Conservation (phyloP, 1,284 basidiomycete species). For the Ustilago hordei region DNA sequence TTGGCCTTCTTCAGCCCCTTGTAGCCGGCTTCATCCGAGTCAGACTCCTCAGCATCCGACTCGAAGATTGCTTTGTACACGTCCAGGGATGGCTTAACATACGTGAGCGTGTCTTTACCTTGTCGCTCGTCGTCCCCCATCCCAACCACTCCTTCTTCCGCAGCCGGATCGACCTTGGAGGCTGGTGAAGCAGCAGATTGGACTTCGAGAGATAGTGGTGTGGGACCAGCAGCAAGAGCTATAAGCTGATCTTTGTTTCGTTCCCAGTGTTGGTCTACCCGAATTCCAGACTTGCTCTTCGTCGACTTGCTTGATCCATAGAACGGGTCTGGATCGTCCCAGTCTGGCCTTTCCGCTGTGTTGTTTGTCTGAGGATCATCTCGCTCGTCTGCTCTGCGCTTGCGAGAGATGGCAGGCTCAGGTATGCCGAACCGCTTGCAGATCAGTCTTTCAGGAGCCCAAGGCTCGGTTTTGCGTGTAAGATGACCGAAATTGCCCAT, state of each 20-base stretch:
- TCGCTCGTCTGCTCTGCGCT: constrained; percentile 6
- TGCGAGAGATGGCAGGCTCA: constrained; percentile 73
- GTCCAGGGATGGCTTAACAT: constrained; percentile 86
- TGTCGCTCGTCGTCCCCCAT: constrained; percentile 89
- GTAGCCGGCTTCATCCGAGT: constrained; percentile 79
- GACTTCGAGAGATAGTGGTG: constrained; percentile 51
- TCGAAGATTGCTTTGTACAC: constrained; percentile 82
- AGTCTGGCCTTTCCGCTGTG: neutral
- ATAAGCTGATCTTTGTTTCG: constrained; percentile 30
- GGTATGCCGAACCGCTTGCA: constrained; percentile 95
- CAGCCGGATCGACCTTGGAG: neutral
- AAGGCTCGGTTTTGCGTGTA: constrained; percentile 80
- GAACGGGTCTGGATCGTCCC: constrained; percentile 30
- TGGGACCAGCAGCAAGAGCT: constrained; percentile 23
- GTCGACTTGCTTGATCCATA: constrained; percentile 21
- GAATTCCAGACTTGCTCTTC: constrained; percentile 5
- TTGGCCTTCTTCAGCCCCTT: neutral
- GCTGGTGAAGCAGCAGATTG: constrained; percentile 2
- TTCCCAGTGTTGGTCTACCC: constrained; percentile 46
- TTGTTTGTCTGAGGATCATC: neutral
- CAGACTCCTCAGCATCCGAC: constrained; percentile 80
- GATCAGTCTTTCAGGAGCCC: constrained; percentile 83
- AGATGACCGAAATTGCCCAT: constrained; percentile 87
- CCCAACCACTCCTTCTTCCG: constrained; percentile 73
- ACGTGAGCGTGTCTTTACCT: constrained; percentile 85